Percentiles rank a stretch among this genome's conserved stretches.
These are phyloP conservation scores for Neopestalotiopsis sp. DNA, from an alignment of 2,329 filamentous ascomycete species.

Conservation along the genomic window DNA sequence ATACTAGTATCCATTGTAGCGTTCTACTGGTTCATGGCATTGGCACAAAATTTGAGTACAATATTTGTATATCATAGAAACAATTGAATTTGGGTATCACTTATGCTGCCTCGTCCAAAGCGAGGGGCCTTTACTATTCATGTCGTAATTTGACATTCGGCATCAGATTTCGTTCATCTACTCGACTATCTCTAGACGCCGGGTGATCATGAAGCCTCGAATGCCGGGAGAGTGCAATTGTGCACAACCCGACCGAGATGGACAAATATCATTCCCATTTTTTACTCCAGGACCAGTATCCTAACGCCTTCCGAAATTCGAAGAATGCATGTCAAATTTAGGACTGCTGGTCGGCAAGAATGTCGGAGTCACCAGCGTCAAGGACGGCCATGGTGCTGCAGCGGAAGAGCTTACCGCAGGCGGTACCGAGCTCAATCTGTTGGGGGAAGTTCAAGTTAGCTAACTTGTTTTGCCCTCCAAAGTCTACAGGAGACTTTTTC, in stretches of 20 bases:
- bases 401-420: conserved; percentile 98
- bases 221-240: conserved; percentile 18
- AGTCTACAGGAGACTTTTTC: conserved; percentile 86
- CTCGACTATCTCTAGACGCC: conserved; percentile 24
- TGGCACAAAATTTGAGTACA: too few species aligned
- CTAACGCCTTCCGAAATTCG: conserved; percentile 34
- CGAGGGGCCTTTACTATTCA: conserved; percentile 18
- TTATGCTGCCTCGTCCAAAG: conserved; percentile 26
- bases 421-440: conserved; percentile 97
- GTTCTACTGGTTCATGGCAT: too few species aligned
- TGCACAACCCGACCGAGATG: conserved; percentile 10
- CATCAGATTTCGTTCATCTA: conserved; percentile 29
- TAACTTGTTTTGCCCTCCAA: conserved; percentile 81
- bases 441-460: conserved; percentile 47
- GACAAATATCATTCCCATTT: conserved; percentile 16
- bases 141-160: conserved; percentile 27
- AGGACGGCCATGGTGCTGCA: conserved; percentile 97
- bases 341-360: conserved; percentile 78
- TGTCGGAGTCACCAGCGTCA: conserved; percentile 98
- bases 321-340: conserved; percentile 46
- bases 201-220: conserved; percentile 23
- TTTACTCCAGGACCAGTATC: conserved; percentile 24
- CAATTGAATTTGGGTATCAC: conserved; percentile 36
- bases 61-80: neutral
- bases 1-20: too few species aligned